Percentiles rank a stretch among this genome's conserved stretches.
These are phyloP conservation scores for Eimeria sp. DNA, from an alignment of 169 alveolate genomes.

Conservation along the genomic window DNA sequence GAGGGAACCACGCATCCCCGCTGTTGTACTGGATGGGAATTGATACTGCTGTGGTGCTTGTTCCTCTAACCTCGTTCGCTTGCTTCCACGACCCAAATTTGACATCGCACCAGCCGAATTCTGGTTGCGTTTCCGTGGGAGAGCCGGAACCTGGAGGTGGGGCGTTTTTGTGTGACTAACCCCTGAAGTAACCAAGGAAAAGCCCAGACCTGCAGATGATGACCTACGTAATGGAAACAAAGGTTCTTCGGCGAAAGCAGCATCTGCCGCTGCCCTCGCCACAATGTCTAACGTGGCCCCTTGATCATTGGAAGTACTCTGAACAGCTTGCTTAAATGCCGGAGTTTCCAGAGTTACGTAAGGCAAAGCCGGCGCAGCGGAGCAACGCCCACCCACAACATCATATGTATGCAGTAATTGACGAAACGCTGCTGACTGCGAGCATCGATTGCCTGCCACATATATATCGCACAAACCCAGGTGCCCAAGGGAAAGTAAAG, in stretches of 20 bases:
- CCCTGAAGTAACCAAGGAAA: neutral
- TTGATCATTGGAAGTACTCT: neutral
- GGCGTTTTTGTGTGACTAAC: neutral
- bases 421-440: slow-evolving; percentile 66
- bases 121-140: neutral
- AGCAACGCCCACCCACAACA: slow-evolving; percentile 15
- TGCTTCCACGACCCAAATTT: neutral
- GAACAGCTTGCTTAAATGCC: neutral
- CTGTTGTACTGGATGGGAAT: neutral
- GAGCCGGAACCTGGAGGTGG: neutral
- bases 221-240: neutral
- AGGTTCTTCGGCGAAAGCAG: slow-evolving; percentile 46
- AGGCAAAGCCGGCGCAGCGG: neutral
- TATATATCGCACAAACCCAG: neutral
- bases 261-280: slow-evolving; percentile 46
- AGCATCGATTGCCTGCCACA: slow-evolving; percentile 54
- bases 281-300: neutral
- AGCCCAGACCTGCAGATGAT: neutral
- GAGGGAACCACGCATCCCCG: neutral
- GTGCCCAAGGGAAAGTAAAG: neutral
- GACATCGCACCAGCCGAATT: neutral
- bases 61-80: neutral
- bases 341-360: neutral
- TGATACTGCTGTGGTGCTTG: neutral
- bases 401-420: slow-evolving; percentile 26